Conservation (phyloP, 2,329 filamentous ascomycete species). For the Calonectria pauciramosa region DNA sequence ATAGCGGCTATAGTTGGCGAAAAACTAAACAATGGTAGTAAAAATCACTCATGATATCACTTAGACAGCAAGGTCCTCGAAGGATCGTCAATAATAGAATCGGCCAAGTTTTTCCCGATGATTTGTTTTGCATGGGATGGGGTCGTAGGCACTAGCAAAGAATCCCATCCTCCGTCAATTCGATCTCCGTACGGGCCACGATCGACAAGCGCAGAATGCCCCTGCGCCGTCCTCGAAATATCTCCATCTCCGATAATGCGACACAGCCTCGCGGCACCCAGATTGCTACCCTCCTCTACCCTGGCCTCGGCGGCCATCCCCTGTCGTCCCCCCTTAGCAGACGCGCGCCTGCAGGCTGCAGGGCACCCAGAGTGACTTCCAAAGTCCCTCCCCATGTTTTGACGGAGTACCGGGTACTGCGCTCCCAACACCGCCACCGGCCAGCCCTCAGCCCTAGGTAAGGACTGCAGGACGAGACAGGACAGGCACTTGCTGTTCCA, state of each 20-base stretch:
- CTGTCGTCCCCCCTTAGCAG: background rate
- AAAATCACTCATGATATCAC: background rate
- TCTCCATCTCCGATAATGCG: constrained; percentile 8
- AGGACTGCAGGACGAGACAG: constrained; percentile 7
- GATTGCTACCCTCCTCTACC: constrained; percentile 4
- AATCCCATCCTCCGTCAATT: constrained; percentile 7
- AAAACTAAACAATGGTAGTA: background rate
- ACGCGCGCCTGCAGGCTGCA: constrained; percentile 9
- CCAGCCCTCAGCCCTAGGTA: constrained; percentile 18
- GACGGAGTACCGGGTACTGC: constrained; percentile 23
- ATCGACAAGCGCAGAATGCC: background rate
- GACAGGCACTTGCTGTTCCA: constrained; percentile 14
- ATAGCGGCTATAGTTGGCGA: background rate
- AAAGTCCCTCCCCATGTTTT: constrained; percentile 21
- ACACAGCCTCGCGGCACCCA: constrained; percentile 26
- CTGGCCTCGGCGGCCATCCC: background rate
- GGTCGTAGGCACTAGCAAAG: background rate
- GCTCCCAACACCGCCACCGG: constrained; percentile 18
- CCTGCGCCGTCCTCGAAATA: constrained; percentile 23
- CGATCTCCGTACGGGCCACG: constrained; percentile 12
- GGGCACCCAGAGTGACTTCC: constrained; percentile 12
- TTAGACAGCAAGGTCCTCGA: background rate
- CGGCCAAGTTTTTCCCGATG: background rate
- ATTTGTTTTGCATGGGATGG: background rate
- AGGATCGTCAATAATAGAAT: background rate